phyloP scores from a whole-genome alignment of 2,329 filamentous ascomycete species.

The Ampelomyces quisqualis region DNA sequence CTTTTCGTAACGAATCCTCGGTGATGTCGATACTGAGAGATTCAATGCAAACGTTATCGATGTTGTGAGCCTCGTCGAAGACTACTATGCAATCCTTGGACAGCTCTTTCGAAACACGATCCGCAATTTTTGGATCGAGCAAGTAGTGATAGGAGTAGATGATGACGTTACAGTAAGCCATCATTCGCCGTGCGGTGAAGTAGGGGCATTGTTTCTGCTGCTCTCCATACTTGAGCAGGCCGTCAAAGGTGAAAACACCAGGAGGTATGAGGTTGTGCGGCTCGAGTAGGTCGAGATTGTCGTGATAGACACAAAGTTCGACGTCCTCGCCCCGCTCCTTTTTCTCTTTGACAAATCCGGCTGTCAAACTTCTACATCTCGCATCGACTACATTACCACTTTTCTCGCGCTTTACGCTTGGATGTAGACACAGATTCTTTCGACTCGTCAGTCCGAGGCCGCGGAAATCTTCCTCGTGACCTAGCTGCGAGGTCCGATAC shows the following conservation, averaged over 20 bases:
- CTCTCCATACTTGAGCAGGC: slow-evolving; percentile 84
- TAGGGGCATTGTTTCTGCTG: slow-evolving; percentile 97
- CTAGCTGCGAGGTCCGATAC: slow-evolving; percentile 86
- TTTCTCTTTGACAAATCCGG: slow-evolving; percentile 96
- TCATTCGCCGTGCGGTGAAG: slow-evolving; percentile 95
- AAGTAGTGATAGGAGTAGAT: slow-evolving; percentile 99
- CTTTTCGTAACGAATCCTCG: slow-evolving; percentile 88
- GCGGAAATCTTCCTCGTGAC: slow-evolving; percentile 86
- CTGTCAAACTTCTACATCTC: slow-evolving; percentile 91
- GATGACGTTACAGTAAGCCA: slow-evolving; percentile 99
- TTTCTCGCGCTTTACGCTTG: slow-evolving; percentile 93
- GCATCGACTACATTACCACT: slow-evolving; percentile 92
- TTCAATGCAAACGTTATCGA: slow-evolving; percentile 99
- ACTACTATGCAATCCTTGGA: slow-evolving; percentile 99
- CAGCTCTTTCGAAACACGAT: slow-evolving; percentile 89
- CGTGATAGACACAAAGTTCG: slow-evolving; percentile 92
- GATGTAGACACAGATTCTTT: slow-evolving; percentile 95
- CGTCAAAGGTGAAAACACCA: slow-evolving; percentile 94
- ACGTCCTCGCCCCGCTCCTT: slow-evolving; percentile 94
- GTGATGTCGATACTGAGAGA: slow-evolving; percentile 95
- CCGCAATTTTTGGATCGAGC: slow-evolving; percentile 95
- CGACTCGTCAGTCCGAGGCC: slow-evolving; percentile 91
- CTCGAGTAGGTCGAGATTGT: slow-evolving; percentile 94
- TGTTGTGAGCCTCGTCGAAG: slow-evolving; percentile 98
- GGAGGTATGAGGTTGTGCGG: slow-evolving; percentile 92